A percentile compares a stretch with the other conserved stretches of the same genome.
Conservation (phyloP, 495 filamentous ascomycete species). For the Penicillium tannophilum region DNA sequence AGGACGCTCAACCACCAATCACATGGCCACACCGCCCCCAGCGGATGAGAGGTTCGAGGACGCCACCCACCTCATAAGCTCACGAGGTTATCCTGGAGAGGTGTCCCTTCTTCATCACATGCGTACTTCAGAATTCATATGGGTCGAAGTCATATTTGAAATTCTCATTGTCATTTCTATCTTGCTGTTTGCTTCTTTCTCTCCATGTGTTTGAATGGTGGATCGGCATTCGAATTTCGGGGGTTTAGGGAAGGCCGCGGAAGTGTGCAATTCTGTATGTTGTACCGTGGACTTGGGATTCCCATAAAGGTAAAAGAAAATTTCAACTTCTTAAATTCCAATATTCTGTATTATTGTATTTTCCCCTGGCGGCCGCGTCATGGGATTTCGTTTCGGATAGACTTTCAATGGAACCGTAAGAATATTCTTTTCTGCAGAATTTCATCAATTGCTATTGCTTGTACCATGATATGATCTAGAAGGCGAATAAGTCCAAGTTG, state of each 20-base stretch:
- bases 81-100: too few relatives aligned
- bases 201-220: not conserved
- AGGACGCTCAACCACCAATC: constrained; percentile 26
- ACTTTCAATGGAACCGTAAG: constrained; percentile 8
- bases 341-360: constrained; percentile 1
- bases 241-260: constrained; percentile 7
- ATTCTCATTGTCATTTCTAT: too few relatives aligned
- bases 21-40: constrained; percentile 3
- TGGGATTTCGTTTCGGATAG: constrained; percentile 21
- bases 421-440: not conserved
- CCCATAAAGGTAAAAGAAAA: constrained; percentile 11
- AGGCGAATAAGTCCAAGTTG: not conserved
- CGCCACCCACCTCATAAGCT: constrained; percentile 35
- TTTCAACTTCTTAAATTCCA: not conserved
- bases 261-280: constrained; percentile 2
- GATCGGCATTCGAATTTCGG: not conserved
- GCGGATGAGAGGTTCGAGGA: constrained; percentile 24
- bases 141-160: too few relatives aligned
- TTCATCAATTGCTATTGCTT: constrained; percentile 8
- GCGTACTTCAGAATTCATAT: too few relatives aligned
- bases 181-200: not conserved
- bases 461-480: constrained; percentile 2
- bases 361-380: constrained; percentile 20
- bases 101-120: not conserved
- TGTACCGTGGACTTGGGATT: constrained; percentile 20